phyloP scores from a whole-genome alignment of 208 protist genomes.

The Crithidia fasciculata region DNA sequence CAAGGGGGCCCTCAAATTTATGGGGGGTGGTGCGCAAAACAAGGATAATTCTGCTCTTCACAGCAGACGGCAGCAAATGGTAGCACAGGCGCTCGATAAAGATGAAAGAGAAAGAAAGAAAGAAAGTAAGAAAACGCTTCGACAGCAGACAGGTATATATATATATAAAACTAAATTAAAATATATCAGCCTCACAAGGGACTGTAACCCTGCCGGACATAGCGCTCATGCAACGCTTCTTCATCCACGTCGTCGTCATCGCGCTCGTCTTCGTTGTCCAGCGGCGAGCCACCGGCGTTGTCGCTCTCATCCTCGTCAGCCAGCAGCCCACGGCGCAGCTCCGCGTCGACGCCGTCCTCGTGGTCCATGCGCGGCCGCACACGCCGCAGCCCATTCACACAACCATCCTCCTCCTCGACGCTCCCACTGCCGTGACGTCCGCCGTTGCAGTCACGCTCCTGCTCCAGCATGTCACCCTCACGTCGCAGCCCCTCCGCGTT shows the following conservation, averaged over 20 bases:
- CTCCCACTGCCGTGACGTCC: background rate
- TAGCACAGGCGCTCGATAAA: background rate
- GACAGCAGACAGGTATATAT: background rate
- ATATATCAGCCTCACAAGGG: conserved; percentile 14
- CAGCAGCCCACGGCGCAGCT: conserved; percentile 24
- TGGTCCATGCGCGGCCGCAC: background rate
- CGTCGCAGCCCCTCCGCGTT: background rate
- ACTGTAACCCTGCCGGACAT: conserved; percentile 34
- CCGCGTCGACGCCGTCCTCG: conserved; percentile 23
- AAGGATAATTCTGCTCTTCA: too few relatives aligned
- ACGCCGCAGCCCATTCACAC: background rate
- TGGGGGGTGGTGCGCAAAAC: too few relatives aligned
- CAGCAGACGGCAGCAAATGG: too few relatives aligned
- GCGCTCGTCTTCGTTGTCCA: conserved; percentile 4
- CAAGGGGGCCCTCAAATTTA: too few relatives aligned
- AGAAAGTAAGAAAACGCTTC: background rate
- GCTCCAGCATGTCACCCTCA: conserved; percentile 8
- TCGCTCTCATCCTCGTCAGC: conserved; percentile 20
- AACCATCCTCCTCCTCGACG: too few relatives aligned
- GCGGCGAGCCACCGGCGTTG: background rate
- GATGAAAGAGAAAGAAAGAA: background rate
- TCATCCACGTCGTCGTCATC: conserved; percentile 19
- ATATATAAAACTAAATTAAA: background rate
- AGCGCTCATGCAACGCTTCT: conserved; percentile 23
- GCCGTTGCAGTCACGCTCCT: conserved; percentile 5